Evolutionary conservation across 805 yeast genomes (phyloP).

Genomic region (Gaillardinia entomophila): DNA sequence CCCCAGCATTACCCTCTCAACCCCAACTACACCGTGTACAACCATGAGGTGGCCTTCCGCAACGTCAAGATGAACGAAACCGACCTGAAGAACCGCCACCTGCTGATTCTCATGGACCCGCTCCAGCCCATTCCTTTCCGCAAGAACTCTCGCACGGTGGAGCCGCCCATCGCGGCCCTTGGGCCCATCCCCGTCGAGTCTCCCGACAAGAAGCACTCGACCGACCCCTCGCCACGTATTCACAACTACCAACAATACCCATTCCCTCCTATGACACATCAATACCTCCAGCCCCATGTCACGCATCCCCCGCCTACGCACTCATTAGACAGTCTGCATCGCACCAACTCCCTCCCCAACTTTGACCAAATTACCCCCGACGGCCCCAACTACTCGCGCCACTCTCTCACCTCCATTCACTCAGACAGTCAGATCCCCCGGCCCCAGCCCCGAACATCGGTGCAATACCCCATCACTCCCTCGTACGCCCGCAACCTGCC

Average conservation of each 20-base stretch:
- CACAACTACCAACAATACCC: neutral
- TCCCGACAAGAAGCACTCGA: neutral
- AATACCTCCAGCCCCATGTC: neutral
- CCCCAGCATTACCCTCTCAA: constrained; percentile 32
- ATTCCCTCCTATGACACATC: neutral
- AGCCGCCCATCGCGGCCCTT: constrained; percentile 15
- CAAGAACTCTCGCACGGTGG: constrained; percentile 5
- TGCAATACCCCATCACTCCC: neutral
- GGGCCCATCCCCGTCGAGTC: constrained; percentile 4
- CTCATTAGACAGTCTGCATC: neutral
- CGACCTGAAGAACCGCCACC: constrained; percentile 26
- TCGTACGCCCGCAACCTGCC: neutral
- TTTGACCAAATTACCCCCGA: neutral
- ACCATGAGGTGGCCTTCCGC: constrained; percentile 9
- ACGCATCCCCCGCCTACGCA: neutral
- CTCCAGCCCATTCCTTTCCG: constrained; percentile 24
- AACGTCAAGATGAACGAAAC: constrained; percentile 3
- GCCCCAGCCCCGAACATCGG: neutral
- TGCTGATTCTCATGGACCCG: constrained; percentile 36
- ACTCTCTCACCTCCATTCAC: neutral
- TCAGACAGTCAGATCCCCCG: neutral
- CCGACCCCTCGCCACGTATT: neutral
- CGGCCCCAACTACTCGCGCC: neutral
- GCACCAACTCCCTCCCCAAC: neutral
- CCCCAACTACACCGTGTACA: constrained; percentile 28